phyloP scores from a whole-genome alignment of 2,329 filamentous ascomycete genomes.

The Fusarium zealandicum region DNA sequence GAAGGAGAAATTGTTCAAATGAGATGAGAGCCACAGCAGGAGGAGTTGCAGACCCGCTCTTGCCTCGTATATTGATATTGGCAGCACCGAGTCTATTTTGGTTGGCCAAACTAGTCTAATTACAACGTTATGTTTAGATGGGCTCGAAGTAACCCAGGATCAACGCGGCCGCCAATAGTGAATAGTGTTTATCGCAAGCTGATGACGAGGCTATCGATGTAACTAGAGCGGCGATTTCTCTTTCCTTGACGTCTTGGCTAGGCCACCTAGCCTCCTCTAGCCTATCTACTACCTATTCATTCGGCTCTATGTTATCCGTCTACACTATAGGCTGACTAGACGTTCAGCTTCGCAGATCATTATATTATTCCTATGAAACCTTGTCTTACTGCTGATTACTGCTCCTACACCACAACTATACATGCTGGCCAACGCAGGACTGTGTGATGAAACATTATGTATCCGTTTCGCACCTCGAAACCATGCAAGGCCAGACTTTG shows the following conservation, averaged over 20 bases:
- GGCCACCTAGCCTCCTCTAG: background rate
- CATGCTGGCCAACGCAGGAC: too few species aligned
- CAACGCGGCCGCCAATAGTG: too few species aligned
- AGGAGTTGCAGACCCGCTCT: constrained; percentile 12
- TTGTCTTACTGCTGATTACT: background rate
- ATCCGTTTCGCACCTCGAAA: too few species aligned
- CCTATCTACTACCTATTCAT: background rate
- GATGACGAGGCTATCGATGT: background rate
- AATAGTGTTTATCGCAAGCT: background rate
- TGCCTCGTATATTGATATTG: constrained; percentile 28
- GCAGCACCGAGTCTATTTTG: too few species aligned
- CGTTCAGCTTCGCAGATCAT: constrained; percentile 2
- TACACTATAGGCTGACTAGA: background rate
- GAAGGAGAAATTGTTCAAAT: background rate
- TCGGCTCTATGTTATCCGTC: constrained; percentile 6
- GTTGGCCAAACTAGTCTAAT: constrained; percentile 6
- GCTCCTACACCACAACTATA: too few species aligned
- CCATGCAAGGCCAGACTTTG: too few species aligned
- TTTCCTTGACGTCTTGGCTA: background rate
- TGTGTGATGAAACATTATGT: too few species aligned
- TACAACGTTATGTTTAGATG: too few species aligned
- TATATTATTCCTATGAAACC: background rate
- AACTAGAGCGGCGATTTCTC: too few species aligned
- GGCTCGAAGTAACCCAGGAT: too few species aligned
- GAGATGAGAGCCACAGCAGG: background rate